Evolutionary conservation across 2,329 filamentous ascomycete genomes (phyloP), one percentile per base, ranked within the genome.

Genomic region (Tolypocladium capitatum): DNA sequence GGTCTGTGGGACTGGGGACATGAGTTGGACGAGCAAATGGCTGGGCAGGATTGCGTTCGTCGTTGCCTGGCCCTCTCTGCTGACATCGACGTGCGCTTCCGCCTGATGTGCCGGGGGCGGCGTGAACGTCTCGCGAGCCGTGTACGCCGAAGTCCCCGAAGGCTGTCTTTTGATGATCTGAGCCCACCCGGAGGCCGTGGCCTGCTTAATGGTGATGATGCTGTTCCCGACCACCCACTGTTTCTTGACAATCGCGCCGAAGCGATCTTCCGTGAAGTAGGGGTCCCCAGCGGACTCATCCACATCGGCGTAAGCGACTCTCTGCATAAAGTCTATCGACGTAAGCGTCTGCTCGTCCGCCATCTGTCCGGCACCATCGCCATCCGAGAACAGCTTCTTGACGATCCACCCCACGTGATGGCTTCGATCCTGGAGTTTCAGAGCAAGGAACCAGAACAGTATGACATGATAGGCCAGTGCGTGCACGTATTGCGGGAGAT

Each of bases 401-500:
- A 86, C 84, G 53, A 98, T 95, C 86, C 88, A 95, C 28, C 81
- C 81, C 46, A 96, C 89, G 54, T 94, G 83, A 51, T 80, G 86
- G 32, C 83, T 79, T 45, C 92, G 82, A 60, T 96, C 89, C 34
- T 83, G 79, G 46, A 95, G 75, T 59, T 88, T 91, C 56, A 98
- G 65, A 1, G 89, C 86, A 55, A 98, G 74, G 62, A 97, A 98
- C 92, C 92, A 98, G 61, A 94, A 96, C 2, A 89, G 84, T 54
- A 98, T 90, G 56, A 95, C 88, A 62, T 97, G 90, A 61, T 95
- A 95, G 9, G 91, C 91, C 46, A 97, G 71, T 2, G 89, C 86
- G 63, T 94, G 92, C 27, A 98, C 87, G 62, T 98, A 98, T 63
- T 92, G 86, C 5, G 90, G 89, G 45, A 95, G 73, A 54, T 92